These are phyloP conservation scores for Lepiota brunneoincarnata DNA, from an alignment of 768 basidiomycete genomes.

Conservation along the genomic window DNA sequence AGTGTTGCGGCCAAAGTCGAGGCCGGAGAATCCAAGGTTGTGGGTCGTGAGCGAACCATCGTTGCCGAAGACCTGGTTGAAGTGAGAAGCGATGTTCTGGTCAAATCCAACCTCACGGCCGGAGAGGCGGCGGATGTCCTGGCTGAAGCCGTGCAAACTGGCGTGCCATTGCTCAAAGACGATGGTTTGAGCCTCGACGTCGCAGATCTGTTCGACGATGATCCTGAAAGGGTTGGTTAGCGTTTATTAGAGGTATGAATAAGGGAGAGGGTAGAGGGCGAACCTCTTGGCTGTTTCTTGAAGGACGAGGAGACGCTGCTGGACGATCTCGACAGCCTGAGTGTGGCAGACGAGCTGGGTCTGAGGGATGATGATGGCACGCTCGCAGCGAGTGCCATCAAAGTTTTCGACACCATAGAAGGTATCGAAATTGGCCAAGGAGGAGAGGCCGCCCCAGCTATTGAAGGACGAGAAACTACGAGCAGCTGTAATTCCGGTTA, in stretches of 20 bases:
- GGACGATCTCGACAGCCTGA: constrained; percentile 36
- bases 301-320: constrained; percentile 43
- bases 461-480: constrained; percentile 24
- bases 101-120: constrained; percentile 38
- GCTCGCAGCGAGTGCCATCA: constrained; percentile 31
- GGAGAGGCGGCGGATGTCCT: constrained; percentile 38
- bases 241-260: background rate
- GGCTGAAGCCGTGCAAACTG: constrained; percentile 37
- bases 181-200: constrained; percentile 47
- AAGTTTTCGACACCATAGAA: constrained; percentile 46
- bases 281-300: constrained; percentile 47
- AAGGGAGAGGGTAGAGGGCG: constrained; percentile 3
- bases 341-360: constrained; percentile 38
- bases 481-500: background rate
- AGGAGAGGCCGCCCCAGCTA: constrained; percentile 37
- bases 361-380: constrained; percentile 28
- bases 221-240: constrained; percentile 26
- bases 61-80: constrained; percentile 27
- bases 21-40: constrained; percentile 40
- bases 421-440: constrained; percentile 39
- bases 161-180: constrained; percentile 41
- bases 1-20: constrained; percentile 34
- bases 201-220: constrained; percentile 45
- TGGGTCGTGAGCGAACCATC: constrained; percentile 36
- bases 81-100: constrained; percentile 31